Base-by-base conservation (phyloP, 768 basidiomycete species). In the Trametes cinnabarina region DNA sequence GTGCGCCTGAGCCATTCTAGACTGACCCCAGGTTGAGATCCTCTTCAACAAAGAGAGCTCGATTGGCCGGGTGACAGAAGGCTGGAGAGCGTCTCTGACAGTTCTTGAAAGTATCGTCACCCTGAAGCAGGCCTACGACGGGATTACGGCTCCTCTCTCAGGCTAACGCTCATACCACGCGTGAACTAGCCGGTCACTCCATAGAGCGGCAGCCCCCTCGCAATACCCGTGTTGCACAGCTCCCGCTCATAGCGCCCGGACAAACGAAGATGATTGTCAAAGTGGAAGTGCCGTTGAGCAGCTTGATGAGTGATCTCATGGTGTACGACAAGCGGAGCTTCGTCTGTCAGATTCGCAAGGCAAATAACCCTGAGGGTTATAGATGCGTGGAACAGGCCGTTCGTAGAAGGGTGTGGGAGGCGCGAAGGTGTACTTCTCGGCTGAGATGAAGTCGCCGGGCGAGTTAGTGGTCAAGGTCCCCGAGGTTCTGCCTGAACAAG, bases 271-370 rank as follows among this genome's bases (percentile, higher is more conserved):
- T 83, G 61, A 68, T 83, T 47, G 72, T 86, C 72, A 86, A 86
- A 68, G 72, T 84, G 0, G 83, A 86, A 63, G 70, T 81, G 0
- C 79, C 82, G 0, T 69, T 70, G 14, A 39, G 5, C n/a, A 5
- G 17, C n/a, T 9, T 4, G 37, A 8, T 39, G 37, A 39, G 5
- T 5, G 59, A 70, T 47, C 59, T 82, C 19, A 63, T 77, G 30
- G 73, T 85, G 30, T 86, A 84, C 61, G 79, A 75, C 51, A 80
- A 81, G 63, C 73, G 80, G 9, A 76, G 82, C 54, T 79, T 86
- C 39, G 72, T 79, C 3, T 84, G 83, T 60, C 60, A 66, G 3
- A 68, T 83, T 22, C 23, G 65, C 12, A 68, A 73, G 17, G 46
- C 26, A 2, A 76, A 73, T 57, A 69, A 65, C 32, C 68, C 65